Evolutionary conservation across 768 basidiomycete species (phyloP).

Genomic region (Boletus rubropictus): DNA sequence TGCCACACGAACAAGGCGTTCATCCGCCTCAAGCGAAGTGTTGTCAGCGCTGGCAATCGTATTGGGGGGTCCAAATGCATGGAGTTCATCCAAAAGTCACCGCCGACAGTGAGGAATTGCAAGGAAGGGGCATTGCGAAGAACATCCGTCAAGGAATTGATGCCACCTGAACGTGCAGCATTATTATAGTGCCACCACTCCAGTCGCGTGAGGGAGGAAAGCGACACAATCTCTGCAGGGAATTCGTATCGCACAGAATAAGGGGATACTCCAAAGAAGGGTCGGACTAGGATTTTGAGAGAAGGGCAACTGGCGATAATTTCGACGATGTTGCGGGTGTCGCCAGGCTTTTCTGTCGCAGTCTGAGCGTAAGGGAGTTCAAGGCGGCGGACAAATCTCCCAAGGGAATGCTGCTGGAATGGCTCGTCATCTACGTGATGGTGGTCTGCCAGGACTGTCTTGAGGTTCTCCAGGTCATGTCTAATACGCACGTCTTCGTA

Average conservation of each 20-base stretch:
- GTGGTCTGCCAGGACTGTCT: conserved; percentile 25
- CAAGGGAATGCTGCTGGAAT: conserved; percentile 19
- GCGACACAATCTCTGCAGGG: conserved; percentile 40
- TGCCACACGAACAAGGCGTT: conserved; percentile 48
- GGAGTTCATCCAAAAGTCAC: conserved; percentile 32
- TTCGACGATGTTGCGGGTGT: conserved; percentile 35
- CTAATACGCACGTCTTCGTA: conserved; percentile 50
- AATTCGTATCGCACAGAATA: conserved; percentile 44
- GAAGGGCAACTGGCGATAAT: conserved; percentile 45
- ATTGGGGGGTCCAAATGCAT: conserved; percentile 22
- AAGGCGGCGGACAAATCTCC: conserved; percentile 46
- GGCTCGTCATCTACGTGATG: conserved; percentile 7
- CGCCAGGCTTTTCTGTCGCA: conserved; percentile 30
- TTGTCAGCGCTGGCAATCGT: conserved; percentile 43
- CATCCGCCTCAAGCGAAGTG: conserved; percentile 46
- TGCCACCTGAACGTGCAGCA: conserved; percentile 58
- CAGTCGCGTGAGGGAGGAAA: conserved; percentile 52
- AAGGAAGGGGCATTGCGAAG: conserved; percentile 50
- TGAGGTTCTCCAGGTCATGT: conserved; percentile 28
- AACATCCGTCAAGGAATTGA: conserved; percentile 54
- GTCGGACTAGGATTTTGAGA: conserved; percentile 52
- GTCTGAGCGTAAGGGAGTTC: conserved; percentile 56
- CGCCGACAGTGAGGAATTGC: conserved; percentile 53
- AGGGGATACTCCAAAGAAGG: conserved; percentile 25
- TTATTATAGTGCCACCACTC: conserved; percentile 62